phyloP scores from a whole-genome alignment of 495 filamentous ascomycete genomes.

The Trichoderma orchidacearum region DNA sequence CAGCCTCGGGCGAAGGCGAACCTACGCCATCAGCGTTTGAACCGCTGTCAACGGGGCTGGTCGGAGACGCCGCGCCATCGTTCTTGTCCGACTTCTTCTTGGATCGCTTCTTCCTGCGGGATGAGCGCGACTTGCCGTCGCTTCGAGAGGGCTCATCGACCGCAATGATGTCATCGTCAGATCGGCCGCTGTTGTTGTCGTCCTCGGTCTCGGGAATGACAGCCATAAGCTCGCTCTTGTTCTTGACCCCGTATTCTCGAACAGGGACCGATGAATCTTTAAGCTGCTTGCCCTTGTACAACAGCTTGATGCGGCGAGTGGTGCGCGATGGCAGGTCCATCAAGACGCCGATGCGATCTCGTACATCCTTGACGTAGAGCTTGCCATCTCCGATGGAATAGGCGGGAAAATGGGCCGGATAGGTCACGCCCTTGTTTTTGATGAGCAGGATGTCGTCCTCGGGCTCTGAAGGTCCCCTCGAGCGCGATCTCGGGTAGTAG shows the following conservation, averaged over 20 bases:
- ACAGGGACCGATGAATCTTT: conserved; percentile 52
- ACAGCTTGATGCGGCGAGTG: conserved; percentile 44
- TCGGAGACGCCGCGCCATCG: conserved; percentile 9
- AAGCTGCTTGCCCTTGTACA: conserved; percentile 72
- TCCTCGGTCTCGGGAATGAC: conserved; percentile 38
- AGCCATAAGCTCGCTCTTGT: conserved; percentile 56
- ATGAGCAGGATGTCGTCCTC: conserved; percentile 72
- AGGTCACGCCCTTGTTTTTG: conserved; percentile 54
- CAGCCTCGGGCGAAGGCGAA: not conserved
- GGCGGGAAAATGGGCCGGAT: conserved; percentile 65
- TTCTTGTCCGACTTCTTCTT: conserved; percentile 25
- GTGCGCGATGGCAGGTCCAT: conserved; percentile 46
- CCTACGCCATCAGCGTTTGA: conserved; percentile 18
- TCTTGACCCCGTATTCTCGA: conserved; percentile 63
- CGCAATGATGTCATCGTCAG: conserved; percentile 31
- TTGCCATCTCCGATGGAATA: conserved; percentile 70
- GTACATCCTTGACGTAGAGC: conserved; percentile 53
- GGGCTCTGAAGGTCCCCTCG: conserved; percentile 14
- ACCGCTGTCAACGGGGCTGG: conserved; percentile 22
- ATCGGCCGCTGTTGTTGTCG: conserved; percentile 27
- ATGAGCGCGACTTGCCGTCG: conserved; percentile 19
- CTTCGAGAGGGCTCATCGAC: conserved; percentile 15
- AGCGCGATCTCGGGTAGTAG: conserved; percentile 8
- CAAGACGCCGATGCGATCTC: conserved; percentile 48
- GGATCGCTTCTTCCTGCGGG: conserved; percentile 26